Evolutionary conservation across 2,329 filamentous ascomycete genomes (phyloP), one percentile per base, ranked within the genome.

Genomic region (Pseudopithomyces chartarum): DNA sequence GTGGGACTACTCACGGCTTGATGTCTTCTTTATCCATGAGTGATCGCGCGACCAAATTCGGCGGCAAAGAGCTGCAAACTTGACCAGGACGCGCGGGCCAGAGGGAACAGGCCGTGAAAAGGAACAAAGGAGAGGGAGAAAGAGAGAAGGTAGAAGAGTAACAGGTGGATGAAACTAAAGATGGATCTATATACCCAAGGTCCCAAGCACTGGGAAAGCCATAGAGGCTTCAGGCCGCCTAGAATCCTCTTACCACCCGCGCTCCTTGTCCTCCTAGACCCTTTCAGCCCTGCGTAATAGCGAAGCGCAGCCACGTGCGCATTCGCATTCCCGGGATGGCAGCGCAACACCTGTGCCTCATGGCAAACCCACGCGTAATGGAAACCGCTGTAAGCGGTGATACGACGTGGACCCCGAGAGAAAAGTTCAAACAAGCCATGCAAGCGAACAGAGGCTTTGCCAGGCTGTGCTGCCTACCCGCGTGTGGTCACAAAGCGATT

Each of bases 21-120:
- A 63, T 70, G 29, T 65, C 65, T 46, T 71, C 69, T 58, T 65
- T 59, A 32, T 71, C 67, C 68, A 73, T 73, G 34, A 51, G 54
- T 49, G 36, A 33, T 33, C 12, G 19, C 19, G 46, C 40, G 29
- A 52, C 40, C 44, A 40, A 22, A 49, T 33, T 42, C 33, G 56
- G 50, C 34, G 47, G 57, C 57, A 48, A 40, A 43, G 48, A 54
- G 49, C 36, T 45, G 43, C 55, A 42, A 36, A 29, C 51, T 36
- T 22, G 40, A 29, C 29, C 13, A 11, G 17, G 13, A 13, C 6
- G 32, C 17, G 33, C 45, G 17, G 19, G 32, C 10, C 10, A 10
- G 3, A 20, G 15, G 11, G 19, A 10, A 17, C 32, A 59, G 52
- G 29, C 34, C 42, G 36, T 17, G 17, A 46, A 55, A 19, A 39